Percentiles rank a stretch among this genome's conserved stretches.
These are phyloP conservation scores for Hyaloscypha variabilis DNA, from an alignment of 495 filamentous ascomycete species.

Conservation along the genomic window DNA sequence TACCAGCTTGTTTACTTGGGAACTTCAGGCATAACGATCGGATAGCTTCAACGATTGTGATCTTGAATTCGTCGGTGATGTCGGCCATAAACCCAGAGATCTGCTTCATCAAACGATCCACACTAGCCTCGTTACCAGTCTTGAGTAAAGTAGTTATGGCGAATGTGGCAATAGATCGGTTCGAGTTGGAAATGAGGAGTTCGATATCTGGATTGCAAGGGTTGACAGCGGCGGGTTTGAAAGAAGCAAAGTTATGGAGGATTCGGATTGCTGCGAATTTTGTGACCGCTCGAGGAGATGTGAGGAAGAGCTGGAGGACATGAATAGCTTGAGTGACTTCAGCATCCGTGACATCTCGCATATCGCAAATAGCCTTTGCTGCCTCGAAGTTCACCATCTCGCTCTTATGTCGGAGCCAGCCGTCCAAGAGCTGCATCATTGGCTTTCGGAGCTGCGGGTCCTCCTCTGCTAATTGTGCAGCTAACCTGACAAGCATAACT, in stretches of 20 bases:
- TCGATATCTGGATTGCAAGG: slow-evolving; percentile 97
- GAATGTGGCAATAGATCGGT: slow-evolving; percentile 96
- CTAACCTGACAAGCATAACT: slow-evolving; percentile 88
- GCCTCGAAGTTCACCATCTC: slow-evolving; percentile 99
- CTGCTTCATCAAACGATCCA: slow-evolving; percentile 98
- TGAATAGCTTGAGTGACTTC: slow-evolving; percentile 94
- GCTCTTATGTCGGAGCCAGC: slow-evolving; percentile 97
- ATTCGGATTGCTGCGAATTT: slow-evolving; percentile 98
- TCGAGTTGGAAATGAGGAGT: slow-evolving; percentile 90
- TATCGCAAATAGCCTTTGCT: slow-evolving; percentile 94
- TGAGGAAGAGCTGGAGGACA: slow-evolving; percentile 92
- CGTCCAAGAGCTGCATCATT: slow-evolving; percentile 94
- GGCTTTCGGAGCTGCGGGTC: slow-evolving; percentile 85
- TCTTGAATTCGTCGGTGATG: slow-evolving; percentile 99
- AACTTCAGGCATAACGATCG: slow-evolving; percentile 97
- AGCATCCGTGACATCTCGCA: slow-evolving; percentile 88
- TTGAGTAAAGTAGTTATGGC: slow-evolving; percentile 97
- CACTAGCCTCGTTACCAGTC: slow-evolving; percentile 95
- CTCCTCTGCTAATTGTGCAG: slow-evolving; percentile 93
- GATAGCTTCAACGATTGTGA: slow-evolving; percentile 98
- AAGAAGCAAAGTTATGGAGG: slow-evolving; percentile 91
- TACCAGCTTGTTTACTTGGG: slow-evolving; percentile 95
- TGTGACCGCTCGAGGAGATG: slow-evolving; percentile 93
- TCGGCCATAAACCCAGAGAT: slow-evolving; percentile 97
- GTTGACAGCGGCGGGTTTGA: slow-evolving; percentile 91